Base-by-base conservation (phyloP, 2,329 filamentous ascomycete genomes). In the Sarocladium kiliense region DNA sequence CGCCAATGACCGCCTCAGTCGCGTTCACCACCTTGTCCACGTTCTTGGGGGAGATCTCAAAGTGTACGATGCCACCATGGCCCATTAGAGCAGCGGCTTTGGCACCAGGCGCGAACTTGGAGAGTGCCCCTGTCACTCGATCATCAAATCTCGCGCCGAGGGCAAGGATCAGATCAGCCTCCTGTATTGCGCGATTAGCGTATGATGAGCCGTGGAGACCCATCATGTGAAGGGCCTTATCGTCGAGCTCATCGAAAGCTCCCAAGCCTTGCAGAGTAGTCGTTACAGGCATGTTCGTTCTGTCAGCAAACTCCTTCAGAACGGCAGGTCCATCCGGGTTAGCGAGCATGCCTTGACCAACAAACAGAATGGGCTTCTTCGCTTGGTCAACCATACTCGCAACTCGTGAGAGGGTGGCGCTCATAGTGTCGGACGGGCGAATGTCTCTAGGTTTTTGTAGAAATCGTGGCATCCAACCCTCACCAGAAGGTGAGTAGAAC, bases 1-100 rank as follows among this genome's bases (percentile, higher is more conserved):
- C 36, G 18, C 36, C 36, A 39, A 39, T 39, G 36, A 39, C 36
- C 6, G 91, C 91, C 73, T 95, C 89, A 44, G 87, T 95, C 12
- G 91, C 90, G 73, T 96, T 89, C 18, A 96, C 87, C 44, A 96
- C 89, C 79, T 96, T 96, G 83, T 96, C 96, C 75, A 96, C 96
- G 77, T 96, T 96, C 84, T 96, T 96, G 63, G 91, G 90, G 85
- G 95, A 87, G 66, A 96, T 91, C 69, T 96, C 91, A 66, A 96
- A 96, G 72, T 96, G 91, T n/a, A 96, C 82, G 65, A 96, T 96
- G 66, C 91, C 91, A 64, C 91, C 91, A 59, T 89, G 86, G 53
- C 85, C 85, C 72, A 94, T 89, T 4, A 80, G 76, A 3, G 89
- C 91, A 1, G 91, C 91, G 14, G 82, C 81, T 72, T 87, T 91